Percentiles rank a stretch among this genome's conserved stretches.
phyloP scores from a whole-genome alignment of 2,329 filamentous ascomycete species.

The Colletotrichum lini region DNA sequence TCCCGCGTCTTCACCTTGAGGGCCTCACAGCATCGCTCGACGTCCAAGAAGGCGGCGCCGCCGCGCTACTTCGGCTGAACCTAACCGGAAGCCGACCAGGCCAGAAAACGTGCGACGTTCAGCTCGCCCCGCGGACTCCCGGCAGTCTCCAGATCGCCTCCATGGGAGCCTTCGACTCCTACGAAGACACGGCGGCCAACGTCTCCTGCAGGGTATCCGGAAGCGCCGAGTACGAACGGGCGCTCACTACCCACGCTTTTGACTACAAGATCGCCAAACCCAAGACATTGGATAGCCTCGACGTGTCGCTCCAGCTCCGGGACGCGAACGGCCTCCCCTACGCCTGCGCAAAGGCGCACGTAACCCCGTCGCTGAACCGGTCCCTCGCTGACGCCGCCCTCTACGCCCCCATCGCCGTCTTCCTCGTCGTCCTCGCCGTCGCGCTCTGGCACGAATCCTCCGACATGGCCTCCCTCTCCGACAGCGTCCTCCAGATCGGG shows the following conservation, averaged over 20 bases:
- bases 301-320: not conserved
- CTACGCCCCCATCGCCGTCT: not conserved
- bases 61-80: not conserved
- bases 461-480: not conserved
- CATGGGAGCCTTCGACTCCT: not conserved
- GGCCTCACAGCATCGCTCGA: not conserved
- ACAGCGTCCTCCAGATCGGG: not conserved
- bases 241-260: not conserved
- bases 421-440: too few species aligned
- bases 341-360: not conserved
- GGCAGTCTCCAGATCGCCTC: not conserved
- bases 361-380: not conserved
- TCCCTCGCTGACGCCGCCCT: not conserved
- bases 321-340: not conserved
- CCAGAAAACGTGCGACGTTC: not conserved
- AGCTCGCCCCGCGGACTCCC: not conserved
- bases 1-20: not conserved
- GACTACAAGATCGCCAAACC: not conserved
- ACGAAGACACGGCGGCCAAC: not conserved
- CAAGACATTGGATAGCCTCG: not conserved
- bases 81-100: not conserved
- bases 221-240: not conserved
- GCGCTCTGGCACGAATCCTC: too few species aligned
- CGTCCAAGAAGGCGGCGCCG: too few species aligned
- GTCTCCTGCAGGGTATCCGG: not conserved